These are phyloP conservation scores for Elongisporangium prolatum DNA, from an alignment of 352 stramenopile genomes.

Conservation along the genomic window DNA sequence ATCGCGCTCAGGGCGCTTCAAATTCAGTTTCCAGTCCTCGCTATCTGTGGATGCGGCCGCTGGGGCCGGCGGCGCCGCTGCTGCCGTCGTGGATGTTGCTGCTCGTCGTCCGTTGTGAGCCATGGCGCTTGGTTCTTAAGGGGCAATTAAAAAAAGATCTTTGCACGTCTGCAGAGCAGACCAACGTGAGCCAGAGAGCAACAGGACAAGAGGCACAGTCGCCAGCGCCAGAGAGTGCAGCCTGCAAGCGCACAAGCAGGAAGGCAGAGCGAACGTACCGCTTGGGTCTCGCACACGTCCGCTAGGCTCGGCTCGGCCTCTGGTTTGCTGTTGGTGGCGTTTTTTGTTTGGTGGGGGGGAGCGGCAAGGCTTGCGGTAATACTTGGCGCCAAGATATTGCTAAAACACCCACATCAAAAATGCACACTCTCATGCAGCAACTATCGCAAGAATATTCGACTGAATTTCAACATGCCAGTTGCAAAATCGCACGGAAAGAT, in stretches of 20 bases:
- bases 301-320: neutral
- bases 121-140: neutral
- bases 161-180: neutral
- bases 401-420: neutral
- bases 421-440: neutral
- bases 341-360: neutral
- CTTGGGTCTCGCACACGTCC: neutral
- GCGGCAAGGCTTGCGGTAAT: neutral
- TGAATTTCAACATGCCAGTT: neutral
- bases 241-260: no score
- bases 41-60: slow-evolving; percentile 16
- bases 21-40: slow-evolving; percentile 68
- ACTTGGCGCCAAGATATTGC: neutral
- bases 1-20: slow-evolving; percentile 84
- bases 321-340: neutral
- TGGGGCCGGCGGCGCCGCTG: slow-evolving; percentile 54
- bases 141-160: neutral
- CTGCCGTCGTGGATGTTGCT: slow-evolving; percentile 64
- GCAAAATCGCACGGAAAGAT: neutral
- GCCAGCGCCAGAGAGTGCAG: neutral
- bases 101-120: neutral
- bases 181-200: neutral
- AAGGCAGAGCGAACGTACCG: neutral
- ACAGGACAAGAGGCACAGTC: neutral
- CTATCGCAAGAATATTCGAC: neutral